Evolutionary conservation across 805 yeast species (phyloP).

Genomic region (Yarrowia sp.): DNA sequence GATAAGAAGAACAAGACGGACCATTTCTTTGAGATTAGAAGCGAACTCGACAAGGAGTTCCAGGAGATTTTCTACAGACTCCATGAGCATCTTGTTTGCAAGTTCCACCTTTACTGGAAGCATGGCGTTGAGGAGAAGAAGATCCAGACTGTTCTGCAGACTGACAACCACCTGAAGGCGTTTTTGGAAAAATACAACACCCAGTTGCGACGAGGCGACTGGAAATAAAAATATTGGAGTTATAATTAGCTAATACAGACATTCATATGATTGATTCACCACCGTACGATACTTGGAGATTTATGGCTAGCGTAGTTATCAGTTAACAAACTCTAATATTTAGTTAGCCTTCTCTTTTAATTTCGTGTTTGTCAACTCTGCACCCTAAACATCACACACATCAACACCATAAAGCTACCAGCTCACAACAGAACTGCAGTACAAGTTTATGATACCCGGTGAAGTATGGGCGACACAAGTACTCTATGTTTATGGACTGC

Average conservation of each 20-base stretch:
- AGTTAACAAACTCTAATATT: too few species aligned
- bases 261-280: too few species aligned
- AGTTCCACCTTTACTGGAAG: slow-evolving; percentile 35
- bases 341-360: too few species aligned
- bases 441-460: too few species aligned
- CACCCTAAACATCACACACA: too few species aligned
- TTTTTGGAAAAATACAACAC: slow-evolving; percentile 4
- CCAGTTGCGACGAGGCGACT: neutral
- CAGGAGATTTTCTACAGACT: slow-evolving; percentile 18
- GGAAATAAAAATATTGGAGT: neutral
- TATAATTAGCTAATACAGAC: neutral
- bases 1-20: neutral
- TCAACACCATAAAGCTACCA: too few species aligned
- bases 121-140: slow-evolving; percentile 27
- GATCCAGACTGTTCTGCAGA: slow-evolving; percentile 29
- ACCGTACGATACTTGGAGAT: too few species aligned
- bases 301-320: neutral
- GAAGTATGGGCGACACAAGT: too few species aligned
- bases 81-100: slow-evolving; percentile 30
- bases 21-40: neutral
- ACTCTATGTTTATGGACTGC: neutral
- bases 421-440: too few species aligned
- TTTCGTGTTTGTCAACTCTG: too few species aligned
- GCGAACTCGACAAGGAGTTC: neutral
- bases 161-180: slow-evolving; percentile 8